These are phyloP conservation scores for Paramecium octaurelia DNA, from an alignment of 73 alveolate species.

Conservation along the genomic window DNA sequence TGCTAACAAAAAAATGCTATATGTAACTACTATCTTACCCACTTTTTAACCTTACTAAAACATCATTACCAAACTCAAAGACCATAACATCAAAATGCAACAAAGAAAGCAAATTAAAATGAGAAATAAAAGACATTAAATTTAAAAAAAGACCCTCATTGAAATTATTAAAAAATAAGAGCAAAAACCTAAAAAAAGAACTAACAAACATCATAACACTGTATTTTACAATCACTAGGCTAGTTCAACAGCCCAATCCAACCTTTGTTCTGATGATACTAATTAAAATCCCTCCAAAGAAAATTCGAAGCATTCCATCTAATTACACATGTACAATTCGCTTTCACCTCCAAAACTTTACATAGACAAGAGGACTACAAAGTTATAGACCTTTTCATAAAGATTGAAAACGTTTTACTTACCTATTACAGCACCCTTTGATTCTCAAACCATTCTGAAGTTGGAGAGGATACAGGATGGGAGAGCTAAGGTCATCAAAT, in stretches of 20 bases:
- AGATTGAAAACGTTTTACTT: background rate
- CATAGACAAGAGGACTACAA: background rate
- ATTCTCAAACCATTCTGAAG: background rate
- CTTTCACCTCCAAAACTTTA: background rate
- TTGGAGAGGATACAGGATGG: background rate
- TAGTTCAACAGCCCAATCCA: background rate
- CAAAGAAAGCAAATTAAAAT: background rate
- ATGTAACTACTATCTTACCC: background rate
- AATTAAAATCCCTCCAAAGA: background rate
- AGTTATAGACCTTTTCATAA: background rate
- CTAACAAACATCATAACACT: background rate
- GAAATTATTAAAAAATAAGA: background rate
- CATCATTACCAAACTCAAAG: background rate
- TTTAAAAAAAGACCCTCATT: background rate
- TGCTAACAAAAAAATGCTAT: background rate
- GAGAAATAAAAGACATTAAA: slow-evolving; percentile 32
- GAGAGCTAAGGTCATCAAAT: background rate
- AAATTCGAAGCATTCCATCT: background rate
- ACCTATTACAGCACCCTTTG: background rate
- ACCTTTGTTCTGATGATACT: background rate
- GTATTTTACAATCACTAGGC: background rate
- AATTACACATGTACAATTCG: background rate
- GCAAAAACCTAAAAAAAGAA: background rate
- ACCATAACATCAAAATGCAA: background rate
- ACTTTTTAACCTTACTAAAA: background rate